Evolutionary conservation across 257 asterid genomes (phyloP).

Genomic region (Henckelia pumila): DNA sequence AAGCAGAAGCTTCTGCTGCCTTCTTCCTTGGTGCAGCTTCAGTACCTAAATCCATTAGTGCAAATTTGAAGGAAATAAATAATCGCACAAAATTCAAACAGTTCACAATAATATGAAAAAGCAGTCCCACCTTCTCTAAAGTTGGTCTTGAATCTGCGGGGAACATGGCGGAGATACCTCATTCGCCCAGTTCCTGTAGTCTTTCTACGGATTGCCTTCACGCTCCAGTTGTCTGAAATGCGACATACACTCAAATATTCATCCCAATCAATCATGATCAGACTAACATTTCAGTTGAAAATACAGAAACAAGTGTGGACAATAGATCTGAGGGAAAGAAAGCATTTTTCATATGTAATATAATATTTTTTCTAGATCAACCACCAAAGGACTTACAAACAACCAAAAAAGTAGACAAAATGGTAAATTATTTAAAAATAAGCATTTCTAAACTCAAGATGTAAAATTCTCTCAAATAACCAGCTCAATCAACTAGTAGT

Average conservation of each 20-base stretch:
- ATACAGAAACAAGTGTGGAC: neutral
- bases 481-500: neutral
- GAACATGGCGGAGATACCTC: conserved; percentile 71
- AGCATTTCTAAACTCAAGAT: neutral
- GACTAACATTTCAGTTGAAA: no score
- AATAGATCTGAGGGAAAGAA: neutral
- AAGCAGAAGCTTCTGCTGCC: conserved; percentile 62
- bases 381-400: no score
- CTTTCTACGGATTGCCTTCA: conserved; percentile 70
- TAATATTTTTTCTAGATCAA: neutral
- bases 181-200: conserved; percentile 73
- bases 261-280: neutral
- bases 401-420: no score
- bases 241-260: conserved; percentile 1
- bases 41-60: conserved; percentile 43
- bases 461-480: neutral
- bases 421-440: no score
- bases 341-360: no score
- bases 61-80: conserved; percentile 2
- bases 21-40: conserved; percentile 96
- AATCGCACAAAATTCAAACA: neutral
- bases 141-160: conserved; percentile 73
- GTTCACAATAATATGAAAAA: neutral
- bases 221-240: conserved; percentile 65
- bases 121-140: conserved; percentile 70